Percentiles rank a stretch among this genome's conserved stretches.
phyloP scores from a whole-genome alignment of 176 grass and related monocot species.

The Dactylis glomerata region DNA sequence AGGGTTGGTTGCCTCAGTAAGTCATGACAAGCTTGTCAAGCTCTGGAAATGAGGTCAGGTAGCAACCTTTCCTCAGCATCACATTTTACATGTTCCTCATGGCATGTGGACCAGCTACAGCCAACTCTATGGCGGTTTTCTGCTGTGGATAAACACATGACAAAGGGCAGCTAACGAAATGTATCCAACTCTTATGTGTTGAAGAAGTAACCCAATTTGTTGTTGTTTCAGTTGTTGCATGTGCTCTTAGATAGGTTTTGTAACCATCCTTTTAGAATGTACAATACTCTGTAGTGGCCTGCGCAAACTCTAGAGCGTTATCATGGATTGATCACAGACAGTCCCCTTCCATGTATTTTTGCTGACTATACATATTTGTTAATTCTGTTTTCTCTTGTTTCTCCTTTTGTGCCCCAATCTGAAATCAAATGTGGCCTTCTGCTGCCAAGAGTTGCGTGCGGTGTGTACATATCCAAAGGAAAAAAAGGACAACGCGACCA shows the following conservation, averaged over 20 bases:
- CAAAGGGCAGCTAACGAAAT: conserved; percentile 10
- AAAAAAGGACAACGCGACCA: too few species aligned
- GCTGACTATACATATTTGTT: background rate
- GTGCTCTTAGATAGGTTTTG: conserved; percentile 14
- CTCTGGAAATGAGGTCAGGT: conserved; percentile 48
- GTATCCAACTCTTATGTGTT: background rate
- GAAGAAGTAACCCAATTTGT: conserved; percentile 21
- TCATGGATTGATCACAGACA: background rate
- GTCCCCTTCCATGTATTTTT: background rate
- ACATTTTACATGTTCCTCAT: background rate
- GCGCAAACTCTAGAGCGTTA: conserved; percentile 22
- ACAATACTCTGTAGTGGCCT: background rate
- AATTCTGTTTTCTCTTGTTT: background rate
- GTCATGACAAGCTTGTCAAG: conserved; percentile 63
- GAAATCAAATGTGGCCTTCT: background rate
- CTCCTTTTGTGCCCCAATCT: background rate
- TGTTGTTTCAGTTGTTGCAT: background rate
- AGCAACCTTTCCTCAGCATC: background rate
- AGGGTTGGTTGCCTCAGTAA: conserved; percentile 53
- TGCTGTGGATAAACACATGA: background rate
- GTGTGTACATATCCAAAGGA: background rate
- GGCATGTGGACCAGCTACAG: background rate
- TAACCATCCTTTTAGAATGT: background rate
- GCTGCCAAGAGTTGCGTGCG: background rate
- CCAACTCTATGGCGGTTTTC: background rate